Base-by-base conservation (phyloP, 2,329 filamentous ascomycete species). In the Achaetomium macrosporum region DNA sequence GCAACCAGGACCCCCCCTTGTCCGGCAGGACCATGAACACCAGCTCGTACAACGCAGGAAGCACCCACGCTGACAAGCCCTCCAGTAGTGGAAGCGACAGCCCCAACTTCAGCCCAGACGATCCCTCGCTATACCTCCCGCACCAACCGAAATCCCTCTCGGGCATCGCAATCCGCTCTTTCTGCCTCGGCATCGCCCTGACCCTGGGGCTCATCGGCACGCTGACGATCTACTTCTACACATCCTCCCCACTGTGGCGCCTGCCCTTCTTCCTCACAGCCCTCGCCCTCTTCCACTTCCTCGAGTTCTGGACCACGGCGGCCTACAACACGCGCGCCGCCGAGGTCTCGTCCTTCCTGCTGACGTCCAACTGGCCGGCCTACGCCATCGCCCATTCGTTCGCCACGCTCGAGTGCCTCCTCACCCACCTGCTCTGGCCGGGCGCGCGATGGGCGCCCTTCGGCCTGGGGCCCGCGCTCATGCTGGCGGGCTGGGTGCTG, bases 231-330 rank as follows among this genome's bases (percentile, higher is more conserved):
- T 61, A 75, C 12, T 15, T 67, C 40, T 61, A 67, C 52, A 72
- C 71, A 5, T 56, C 68, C 13, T 74, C 71, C 33, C 75, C 78
- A 19, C 69, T 79, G 51, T 85, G 82, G 82, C 80, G 83, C 52
- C 67, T 79, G 8, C 79, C 82, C 30, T 82, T 85, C 67, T 92
- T 92, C 72, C 64, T 86, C 44, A 73, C 73, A 47, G 74, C 83
- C 13, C 83, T 97, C 44, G 79, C 85, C 25, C 63, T 86, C 30
- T 97, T 97, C 73, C 93, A 99, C 75, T 97, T 96, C 71, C 84
- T 97, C 69, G 93, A 99, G 71, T 99, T 91, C 76, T 95, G 84
- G 77, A 89, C 85, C 31, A 96, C 92, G 0, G 91, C 92, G 9
- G 75, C 78, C 51, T 88, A 87, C 72, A 97, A 97, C 70, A 89